These are phyloP conservation scores for Corymbia citriodora DNA, from an alignment of 441 rosid species.

Conservation along the genomic window DNA sequence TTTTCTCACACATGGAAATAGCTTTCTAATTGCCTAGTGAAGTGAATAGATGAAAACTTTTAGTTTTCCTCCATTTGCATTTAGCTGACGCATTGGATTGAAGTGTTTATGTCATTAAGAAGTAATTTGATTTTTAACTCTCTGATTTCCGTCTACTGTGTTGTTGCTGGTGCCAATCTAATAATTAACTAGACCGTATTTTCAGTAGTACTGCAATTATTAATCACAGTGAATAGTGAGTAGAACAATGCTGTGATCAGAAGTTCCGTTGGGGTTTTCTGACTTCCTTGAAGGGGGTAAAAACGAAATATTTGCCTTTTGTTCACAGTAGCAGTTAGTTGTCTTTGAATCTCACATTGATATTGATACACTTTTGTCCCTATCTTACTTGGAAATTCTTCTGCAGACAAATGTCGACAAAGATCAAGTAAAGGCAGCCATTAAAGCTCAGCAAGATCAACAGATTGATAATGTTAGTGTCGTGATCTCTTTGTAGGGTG, in stretches of 20 bases:
- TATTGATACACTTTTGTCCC: not conserved
- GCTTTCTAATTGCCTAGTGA: not conserved
- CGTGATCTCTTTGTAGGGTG: not conserved
- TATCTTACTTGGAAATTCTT: not conserved
- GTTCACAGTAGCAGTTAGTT: not conserved
- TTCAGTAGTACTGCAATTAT: not conserved
- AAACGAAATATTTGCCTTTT: not conserved
- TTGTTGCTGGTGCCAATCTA: not conserved
- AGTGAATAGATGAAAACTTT: not conserved
- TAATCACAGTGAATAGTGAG: not conserved
- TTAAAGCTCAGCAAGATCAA: conserved; percentile 95
- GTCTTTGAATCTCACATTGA: not conserved
- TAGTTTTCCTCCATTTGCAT: not conserved
- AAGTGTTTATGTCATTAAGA: not conserved
- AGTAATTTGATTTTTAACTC: not conserved
- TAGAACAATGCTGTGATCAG: not conserved
- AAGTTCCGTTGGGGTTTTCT: not conserved
- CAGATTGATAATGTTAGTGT: conserved; percentile 82
- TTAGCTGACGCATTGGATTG: not conserved
- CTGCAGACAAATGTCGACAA: conserved; percentile 79
- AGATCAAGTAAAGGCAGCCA: conserved; percentile 97
- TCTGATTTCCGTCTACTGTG: not conserved
- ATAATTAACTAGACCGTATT: not conserved
- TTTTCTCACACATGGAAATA: not conserved
- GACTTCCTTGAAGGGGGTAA: not conserved